Evolutionary conservation across 2,329 filamentous ascomycete genomes (phyloP).

Genomic region (Thermoascus crustaceus): DNA sequence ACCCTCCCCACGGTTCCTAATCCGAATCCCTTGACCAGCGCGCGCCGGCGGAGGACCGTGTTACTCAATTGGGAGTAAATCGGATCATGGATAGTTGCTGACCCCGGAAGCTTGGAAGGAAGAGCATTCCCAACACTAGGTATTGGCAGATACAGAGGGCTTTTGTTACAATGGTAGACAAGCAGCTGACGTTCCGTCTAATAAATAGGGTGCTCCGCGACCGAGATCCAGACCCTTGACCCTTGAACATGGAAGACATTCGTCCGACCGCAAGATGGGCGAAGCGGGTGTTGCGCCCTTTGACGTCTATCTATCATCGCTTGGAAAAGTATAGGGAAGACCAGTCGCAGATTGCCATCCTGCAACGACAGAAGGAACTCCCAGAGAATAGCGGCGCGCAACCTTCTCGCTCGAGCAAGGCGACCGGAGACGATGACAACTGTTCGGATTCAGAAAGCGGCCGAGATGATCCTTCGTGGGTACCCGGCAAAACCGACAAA

Average conservation of each 20-base stretch:
- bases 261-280: conserved; percentile 36
- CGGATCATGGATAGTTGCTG: not conserved
- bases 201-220: conserved; percentile 1
- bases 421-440: conserved; percentile 7
- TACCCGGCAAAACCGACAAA: conserved; percentile 26
- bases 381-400: conserved; percentile 4
- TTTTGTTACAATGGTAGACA: too few species aligned
- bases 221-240: not conserved
- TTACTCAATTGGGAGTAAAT: not conserved
- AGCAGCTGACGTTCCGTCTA: too few species aligned
- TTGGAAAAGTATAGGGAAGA: conserved; percentile 34
- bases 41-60: not conserved
- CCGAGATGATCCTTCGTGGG: conserved; percentile 32
- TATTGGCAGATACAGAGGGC: too few species aligned
- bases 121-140: not conserved
- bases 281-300: conserved; percentile 35
- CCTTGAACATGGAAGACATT: conserved; percentile 25
- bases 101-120: not conserved
- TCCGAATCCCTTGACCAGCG: not conserved
- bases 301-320: conserved; percentile 32
- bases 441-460: conserved; percentile 27
- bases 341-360: conserved; percentile 18
- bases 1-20: too few species aligned
- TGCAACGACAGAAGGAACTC: conserved; percentile 14
- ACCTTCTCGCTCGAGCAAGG: conserved; percentile 5